A percentile compares a stretch with the other conserved stretches of the same genome.
These are phyloP conservation scores for Jacaranda copaia DNA, from an alignment of 257 asterid species.

Conservation along the genomic window DNA sequence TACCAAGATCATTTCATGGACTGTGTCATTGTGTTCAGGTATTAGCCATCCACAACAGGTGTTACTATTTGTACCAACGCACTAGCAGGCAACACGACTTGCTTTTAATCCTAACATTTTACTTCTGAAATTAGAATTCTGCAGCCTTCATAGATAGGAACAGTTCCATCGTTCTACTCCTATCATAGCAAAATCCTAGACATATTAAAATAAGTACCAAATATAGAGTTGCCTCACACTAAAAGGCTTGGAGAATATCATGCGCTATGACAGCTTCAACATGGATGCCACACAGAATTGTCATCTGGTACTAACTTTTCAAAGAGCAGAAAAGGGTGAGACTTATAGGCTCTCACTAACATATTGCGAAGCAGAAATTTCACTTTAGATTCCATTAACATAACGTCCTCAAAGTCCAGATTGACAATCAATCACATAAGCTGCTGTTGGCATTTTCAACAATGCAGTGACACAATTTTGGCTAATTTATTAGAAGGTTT, in stretches of 20 bases:
- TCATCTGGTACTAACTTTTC: background rate
- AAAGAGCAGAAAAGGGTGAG: no score
- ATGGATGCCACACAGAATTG: slow-evolving; percentile 5
- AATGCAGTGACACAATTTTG: background rate
- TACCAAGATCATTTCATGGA: background rate
- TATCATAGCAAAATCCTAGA: slow-evolving; percentile 4
- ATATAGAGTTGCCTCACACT: background rate
- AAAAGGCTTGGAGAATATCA: background rate
- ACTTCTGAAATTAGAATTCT: background rate
- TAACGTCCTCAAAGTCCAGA: background rate
- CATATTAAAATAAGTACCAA: background rate
- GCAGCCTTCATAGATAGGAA: background rate
- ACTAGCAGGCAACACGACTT: background rate
- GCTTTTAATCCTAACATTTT: background rate
- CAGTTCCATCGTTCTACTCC: background rate
- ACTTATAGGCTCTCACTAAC: no score
- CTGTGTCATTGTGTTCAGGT: background rate
- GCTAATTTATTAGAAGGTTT: slow-evolving; percentile 5
- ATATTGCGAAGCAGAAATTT: background rate
- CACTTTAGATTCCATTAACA: slow-evolving; percentile 1
- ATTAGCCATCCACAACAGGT: slow-evolving; percentile 16
- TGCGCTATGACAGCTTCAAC: background rate
- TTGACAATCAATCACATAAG: slow-evolving; percentile 27
- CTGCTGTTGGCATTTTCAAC: slow-evolving; percentile 16
- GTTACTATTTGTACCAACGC: background rate